Conservation (phyloP, 208 protist genomes). For the Angomonas deanei region DNA sequence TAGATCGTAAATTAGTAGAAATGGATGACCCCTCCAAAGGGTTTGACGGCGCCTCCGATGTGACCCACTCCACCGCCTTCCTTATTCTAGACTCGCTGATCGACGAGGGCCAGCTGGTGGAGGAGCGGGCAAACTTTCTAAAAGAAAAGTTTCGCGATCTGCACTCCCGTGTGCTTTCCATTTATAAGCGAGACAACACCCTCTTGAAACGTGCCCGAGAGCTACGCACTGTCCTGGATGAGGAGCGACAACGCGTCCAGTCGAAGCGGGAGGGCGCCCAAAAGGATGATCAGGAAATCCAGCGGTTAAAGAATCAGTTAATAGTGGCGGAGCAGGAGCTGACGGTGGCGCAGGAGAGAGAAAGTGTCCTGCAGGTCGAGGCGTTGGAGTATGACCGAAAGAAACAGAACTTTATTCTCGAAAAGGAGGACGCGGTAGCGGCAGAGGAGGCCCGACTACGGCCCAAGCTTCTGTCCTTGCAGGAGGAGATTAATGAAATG, state of each 20-base stretch:
- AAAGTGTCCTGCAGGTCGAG: conserved; percentile 89
- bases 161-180: conserved; percentile 76
- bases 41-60: conserved; percentile 72
- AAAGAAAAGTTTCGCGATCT: conserved; percentile 85
- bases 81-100: conserved; percentile 74
- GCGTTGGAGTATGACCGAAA: conserved; percentile 86
- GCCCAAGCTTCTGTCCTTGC: conserved; percentile 73
- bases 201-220: conserved; percentile 83
- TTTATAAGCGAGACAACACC: conserved; percentile 88
- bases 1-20: not conserved
- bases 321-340: conserved; percentile 76
- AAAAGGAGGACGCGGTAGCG: conserved; percentile 84
- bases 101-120: conserved; percentile 80
- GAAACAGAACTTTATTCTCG: conserved; percentile 81
- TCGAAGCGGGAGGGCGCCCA: conserved; percentile 56
- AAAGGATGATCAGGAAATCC: conserved; percentile 83
- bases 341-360: conserved; percentile 73
- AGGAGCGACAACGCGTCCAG: conserved; percentile 63
- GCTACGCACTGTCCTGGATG: conserved; percentile 76
- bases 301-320: conserved; percentile 67
- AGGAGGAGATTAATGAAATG: conserved; percentile 67
- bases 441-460: conserved; percentile 84
- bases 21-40: not conserved
- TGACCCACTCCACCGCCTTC: conserved; percentile 85
- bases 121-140: conserved; percentile 81